Evolutionary conservation across 352 stramenopile species (phyloP).

Genomic region (Pythium aphanidermatum): DNA sequence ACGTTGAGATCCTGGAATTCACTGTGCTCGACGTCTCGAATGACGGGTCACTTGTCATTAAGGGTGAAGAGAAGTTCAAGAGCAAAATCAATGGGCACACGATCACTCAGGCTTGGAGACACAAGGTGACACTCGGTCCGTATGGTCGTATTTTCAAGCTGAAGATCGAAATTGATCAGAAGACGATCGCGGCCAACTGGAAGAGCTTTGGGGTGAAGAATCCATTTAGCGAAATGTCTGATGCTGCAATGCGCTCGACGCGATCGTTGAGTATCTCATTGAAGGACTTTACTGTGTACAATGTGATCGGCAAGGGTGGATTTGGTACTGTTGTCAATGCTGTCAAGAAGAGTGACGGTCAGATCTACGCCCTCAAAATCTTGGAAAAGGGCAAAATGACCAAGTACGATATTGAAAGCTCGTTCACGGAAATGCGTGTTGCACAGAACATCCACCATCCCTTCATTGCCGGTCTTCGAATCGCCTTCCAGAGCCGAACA

Average conservation of each 20-base stretch:
- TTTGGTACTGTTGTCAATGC: constrained; percentile 88
- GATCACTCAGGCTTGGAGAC: constrained; percentile 70
- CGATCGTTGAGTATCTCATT: constrained; percentile 83
- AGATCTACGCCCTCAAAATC: constrained; percentile 90
- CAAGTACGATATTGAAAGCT: constrained; percentile 87
- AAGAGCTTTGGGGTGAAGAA: constrained; percentile 78
- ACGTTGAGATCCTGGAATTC: constrained; percentile 78
- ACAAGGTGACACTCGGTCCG: constrained; percentile 71
- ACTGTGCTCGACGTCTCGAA: constrained; percentile 60
- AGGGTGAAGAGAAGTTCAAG: constrained; percentile 76
- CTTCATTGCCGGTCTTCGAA: constrained; percentile 80
- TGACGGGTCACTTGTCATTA: constrained; percentile 66
- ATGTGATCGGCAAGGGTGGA: constrained; percentile 85
- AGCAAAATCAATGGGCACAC: constrained; percentile 66
- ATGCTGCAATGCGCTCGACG: constrained; percentile 76
- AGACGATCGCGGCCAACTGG: constrained; percentile 65
- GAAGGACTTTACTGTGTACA: constrained; percentile 88
- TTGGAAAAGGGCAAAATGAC: constrained; percentile 88
- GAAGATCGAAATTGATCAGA: constrained; percentile 70
- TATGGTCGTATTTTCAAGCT: constrained; percentile 80
- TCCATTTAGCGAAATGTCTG: constrained; percentile 70
- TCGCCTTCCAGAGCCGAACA: constrained; percentile 83
- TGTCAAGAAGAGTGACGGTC: constrained; percentile 86
- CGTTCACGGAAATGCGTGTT: constrained; percentile 87
- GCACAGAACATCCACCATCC: constrained; percentile 86